These are phyloP conservation scores for Aureobasidium sp. DNA, from an alignment of 2,329 filamentous ascomycete genomes.

Conservation along the genomic window DNA sequence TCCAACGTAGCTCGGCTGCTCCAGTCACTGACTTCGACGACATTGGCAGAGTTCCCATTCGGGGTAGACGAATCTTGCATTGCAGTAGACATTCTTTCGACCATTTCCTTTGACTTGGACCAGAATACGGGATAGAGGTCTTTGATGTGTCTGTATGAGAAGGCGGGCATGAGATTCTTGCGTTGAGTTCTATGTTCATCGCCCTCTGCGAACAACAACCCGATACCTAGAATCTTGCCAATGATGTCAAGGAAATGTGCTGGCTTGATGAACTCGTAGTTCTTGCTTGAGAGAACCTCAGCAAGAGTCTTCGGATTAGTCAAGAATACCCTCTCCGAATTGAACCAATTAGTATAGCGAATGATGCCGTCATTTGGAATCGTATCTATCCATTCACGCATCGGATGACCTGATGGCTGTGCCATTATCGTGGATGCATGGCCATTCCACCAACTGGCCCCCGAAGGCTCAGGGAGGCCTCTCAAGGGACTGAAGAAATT, in stretches of 20 bases:
- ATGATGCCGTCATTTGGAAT: constrained; percentile 50
- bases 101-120: constrained; percentile 39
- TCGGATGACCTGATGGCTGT: constrained; percentile 37
- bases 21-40: constrained; percentile 40
- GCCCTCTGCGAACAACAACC: constrained; percentile 76
- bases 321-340: constrained; percentile 37
- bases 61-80: constrained; percentile 23
- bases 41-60: constrained; percentile 25
- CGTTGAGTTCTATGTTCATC: constrained; percentile 68
- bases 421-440: constrained; percentile 35
- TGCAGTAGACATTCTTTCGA: constrained; percentile 24
- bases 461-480: constrained; percentile 46
- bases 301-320: constrained; percentile 40
- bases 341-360: constrained; percentile 42
- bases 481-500: constrained; percentile 50
- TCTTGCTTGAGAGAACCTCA: constrained; percentile 43
- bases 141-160: constrained; percentile 43
- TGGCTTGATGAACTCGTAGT: constrained; percentile 45
- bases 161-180: constrained; percentile 42
- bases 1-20: constrained; percentile 47
- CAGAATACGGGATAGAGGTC: constrained; percentile 43
- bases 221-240: constrained; percentile 58
- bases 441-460: constrained; percentile 31
- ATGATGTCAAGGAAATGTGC: constrained; percentile 43
- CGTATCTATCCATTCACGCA: constrained; percentile 43